phyloP scores from a whole-genome alignment of 768 basidiomycete genomes.

The Asterophora lycoperdoides region DNA sequence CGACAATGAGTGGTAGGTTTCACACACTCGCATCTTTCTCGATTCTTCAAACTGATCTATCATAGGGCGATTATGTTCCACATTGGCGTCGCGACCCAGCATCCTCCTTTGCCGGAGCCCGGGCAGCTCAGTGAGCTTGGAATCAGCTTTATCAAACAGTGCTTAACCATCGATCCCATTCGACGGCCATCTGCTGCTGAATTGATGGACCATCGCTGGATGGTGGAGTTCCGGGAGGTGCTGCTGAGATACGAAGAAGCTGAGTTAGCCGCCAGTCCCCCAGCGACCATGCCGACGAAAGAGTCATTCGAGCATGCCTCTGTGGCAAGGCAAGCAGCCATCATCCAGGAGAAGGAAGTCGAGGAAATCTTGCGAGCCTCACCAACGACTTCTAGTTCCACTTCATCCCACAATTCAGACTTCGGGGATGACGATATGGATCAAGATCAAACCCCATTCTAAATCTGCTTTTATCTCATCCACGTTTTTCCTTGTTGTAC shows the following conservation, averaged over 20 bases:
- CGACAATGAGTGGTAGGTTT: slow-evolving; percentile 92
- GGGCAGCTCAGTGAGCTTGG: slow-evolving; percentile 85
- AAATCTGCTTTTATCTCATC: background rate
- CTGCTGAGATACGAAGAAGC: slow-evolving; percentile 64
- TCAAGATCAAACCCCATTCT: slow-evolving; percentile 2
- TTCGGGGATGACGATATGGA: slow-evolving; percentile 6
- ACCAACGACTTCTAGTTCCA: slow-evolving; percentile 42
- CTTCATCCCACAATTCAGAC: slow-evolving; percentile 20
- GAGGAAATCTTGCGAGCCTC: slow-evolving; percentile 51
- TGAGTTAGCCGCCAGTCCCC: slow-evolving; percentile 48
- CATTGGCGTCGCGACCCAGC: slow-evolving; percentile 94
- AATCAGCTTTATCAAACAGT: slow-evolving; percentile 90
- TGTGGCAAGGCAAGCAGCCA: slow-evolving; percentile 53
- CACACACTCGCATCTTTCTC: background rate
- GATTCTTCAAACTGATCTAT: background rate
- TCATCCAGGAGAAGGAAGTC: slow-evolving; percentile 56
- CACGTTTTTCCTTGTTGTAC: slow-evolving; percentile 1
- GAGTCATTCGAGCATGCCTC: slow-evolving; percentile 46
- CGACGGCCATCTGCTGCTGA: slow-evolving; percentile 80
- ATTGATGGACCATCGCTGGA: slow-evolving; percentile 87
- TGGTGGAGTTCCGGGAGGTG: slow-evolving; percentile 74
- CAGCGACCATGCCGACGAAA: slow-evolving; percentile 41
- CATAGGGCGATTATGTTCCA: slow-evolving; percentile 99
- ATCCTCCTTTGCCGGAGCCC: slow-evolving; percentile 91
- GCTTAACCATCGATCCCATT: slow-evolving; percentile 83